Conservation (phyloP, 306 rosid species). For the Cucurbita ficifolia region DNA sequence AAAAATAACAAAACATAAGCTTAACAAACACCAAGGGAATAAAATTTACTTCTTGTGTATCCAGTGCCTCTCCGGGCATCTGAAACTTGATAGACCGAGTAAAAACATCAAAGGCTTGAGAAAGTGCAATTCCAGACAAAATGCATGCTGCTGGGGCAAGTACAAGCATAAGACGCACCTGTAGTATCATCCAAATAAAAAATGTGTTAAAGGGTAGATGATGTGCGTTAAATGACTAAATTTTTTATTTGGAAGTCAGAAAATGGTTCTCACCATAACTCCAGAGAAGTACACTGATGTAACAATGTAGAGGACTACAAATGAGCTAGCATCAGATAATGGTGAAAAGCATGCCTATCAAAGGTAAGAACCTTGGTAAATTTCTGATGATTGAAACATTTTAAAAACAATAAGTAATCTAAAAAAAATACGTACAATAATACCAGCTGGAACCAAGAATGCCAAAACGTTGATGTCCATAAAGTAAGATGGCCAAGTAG, state of each 20-base stretch:
- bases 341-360: conserved; percentile 90
- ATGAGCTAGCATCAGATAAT: conserved; percentile 90
- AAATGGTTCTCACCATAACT: conserved; percentile 70
- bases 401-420: not conserved
- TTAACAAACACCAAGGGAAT: conserved; percentile 3
- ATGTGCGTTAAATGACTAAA: not conserved
- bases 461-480: conserved; percentile 99
- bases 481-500: conserved; percentile 99
- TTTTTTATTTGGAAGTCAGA: conserved; percentile 3
- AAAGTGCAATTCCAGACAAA: conserved; percentile 94
- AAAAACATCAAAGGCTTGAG: conserved; percentile 90
- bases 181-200: conserved; percentile 15
- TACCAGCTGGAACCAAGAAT: conserved; percentile 97
- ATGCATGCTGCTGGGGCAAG: conserved; percentile 99
- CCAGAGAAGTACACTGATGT: conserved; percentile 92
- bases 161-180: conserved; percentile 98
- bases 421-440: conserved; percentile 43
- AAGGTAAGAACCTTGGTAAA: conserved; percentile 12
- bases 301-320: conserved; percentile 72
- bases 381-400: conserved; percentile 6
- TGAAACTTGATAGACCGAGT: conserved; percentile 88
- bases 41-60: conserved; percentile 35
- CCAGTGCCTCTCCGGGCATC: conserved; percentile 37
- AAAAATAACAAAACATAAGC: not conserved
- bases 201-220: conserved; percentile 4